Evolutionary conservation across 2,329 filamentous ascomycete genomes (phyloP).

Genomic region (Dactylonectria macrodidyma): DNA sequence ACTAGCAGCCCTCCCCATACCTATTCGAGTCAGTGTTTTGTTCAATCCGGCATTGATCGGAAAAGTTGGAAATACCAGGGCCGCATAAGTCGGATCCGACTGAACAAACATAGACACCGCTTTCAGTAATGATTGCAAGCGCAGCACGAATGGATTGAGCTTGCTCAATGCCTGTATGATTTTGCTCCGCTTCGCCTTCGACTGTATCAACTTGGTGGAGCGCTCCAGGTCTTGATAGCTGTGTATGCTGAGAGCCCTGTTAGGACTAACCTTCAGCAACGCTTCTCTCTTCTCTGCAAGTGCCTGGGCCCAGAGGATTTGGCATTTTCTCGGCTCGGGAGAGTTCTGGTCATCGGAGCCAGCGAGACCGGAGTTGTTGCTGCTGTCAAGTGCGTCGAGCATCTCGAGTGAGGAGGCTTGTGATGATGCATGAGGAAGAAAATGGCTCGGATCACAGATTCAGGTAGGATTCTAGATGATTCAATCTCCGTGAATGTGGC

Average conservation of each 20-base stretch:
- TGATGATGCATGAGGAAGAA: no score
- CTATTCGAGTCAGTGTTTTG: not conserved
- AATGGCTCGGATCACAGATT: no score
- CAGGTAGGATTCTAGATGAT: no score
- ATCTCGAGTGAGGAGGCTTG: no score
- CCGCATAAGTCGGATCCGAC: constrained; percentile 3
- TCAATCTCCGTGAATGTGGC: no score
- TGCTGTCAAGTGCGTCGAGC: no score
- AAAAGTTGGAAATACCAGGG: not conserved
- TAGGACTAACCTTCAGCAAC: not conserved
- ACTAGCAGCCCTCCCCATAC: constrained; percentile 11
- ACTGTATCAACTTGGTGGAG: not conserved
- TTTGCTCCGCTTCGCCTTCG: not conserved
- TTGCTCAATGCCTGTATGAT: not conserved
- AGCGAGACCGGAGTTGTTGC: no score
- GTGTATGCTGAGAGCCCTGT: not conserved
- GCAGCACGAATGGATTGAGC: not conserved
- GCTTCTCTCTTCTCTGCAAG: not conserved
- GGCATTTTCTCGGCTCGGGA: not conserved
- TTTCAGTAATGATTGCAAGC: not conserved
- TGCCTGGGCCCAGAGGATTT: not conserved
- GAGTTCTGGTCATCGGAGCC: no score
- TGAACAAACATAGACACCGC: constrained; percentile 4
- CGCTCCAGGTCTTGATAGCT: not conserved
- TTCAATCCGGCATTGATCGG: not conserved